phyloP scores from a whole-genome alignment of 2,329 filamentous ascomycete species.

The Verticillium nonalfalfae region DNA sequence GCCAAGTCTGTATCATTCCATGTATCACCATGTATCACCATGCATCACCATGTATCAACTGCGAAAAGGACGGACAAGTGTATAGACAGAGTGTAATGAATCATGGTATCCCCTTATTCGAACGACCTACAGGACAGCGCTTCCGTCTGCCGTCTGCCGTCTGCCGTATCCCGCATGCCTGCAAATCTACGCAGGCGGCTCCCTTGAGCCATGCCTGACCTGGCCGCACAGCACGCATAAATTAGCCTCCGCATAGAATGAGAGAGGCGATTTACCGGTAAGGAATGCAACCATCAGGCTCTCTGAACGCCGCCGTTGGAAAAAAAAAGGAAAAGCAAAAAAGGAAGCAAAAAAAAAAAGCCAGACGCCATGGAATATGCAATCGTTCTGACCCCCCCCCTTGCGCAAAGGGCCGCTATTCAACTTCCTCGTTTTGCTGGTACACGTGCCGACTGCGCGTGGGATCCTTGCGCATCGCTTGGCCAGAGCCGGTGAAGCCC shows the following conservation, averaged over 20 bases:
- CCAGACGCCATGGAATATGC: slow-evolving; percentile 11
- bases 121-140: not conserved
- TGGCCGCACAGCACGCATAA: slow-evolving; percentile 9
- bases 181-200: not conserved
- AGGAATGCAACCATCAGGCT: slow-evolving; percentile 16
- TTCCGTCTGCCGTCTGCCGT: not conserved
- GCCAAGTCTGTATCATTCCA: not conserved
- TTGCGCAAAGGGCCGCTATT: slow-evolving; percentile 37
- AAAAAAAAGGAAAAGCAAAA: slow-evolving; percentile 2
- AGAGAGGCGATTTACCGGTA: slow-evolving; percentile 26
- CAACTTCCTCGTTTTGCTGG: slow-evolving; percentile 67
- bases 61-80: not conserved
- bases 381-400: not conserved
- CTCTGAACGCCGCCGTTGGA: not conserved
- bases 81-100: not conserved
- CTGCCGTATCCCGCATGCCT: not conserved
- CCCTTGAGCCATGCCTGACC: not conserved
- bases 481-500: slow-evolving; percentile 91
- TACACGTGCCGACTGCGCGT: slow-evolving; percentile 80
- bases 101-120: not conserved
- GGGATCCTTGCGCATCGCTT: slow-evolving; percentile 90
- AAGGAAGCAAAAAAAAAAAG: not conserved
- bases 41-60: not conserved
- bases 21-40: not conserved
- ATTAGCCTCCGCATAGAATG: slow-evolving; percentile 36